These are phyloP conservation scores for Naegleria lovaniensis DNA, from an alignment of 208 protist species.

Conservation along the genomic window DNA sequence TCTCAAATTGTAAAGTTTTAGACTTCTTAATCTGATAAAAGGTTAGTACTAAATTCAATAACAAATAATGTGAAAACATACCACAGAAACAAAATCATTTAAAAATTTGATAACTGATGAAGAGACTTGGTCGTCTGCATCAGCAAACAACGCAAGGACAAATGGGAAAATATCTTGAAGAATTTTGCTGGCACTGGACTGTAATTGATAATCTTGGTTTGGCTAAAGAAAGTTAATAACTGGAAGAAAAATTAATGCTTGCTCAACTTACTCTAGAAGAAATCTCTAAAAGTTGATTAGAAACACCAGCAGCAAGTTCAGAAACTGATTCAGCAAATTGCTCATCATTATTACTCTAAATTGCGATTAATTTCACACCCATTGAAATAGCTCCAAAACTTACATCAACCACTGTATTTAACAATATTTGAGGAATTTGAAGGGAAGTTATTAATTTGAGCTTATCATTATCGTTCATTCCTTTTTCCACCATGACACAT, in stretches of 20 bases:
- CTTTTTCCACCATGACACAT: background rate
- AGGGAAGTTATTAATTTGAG: background rate
- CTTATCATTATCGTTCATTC: background rate
- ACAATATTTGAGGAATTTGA: background rate
- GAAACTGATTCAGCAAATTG: background rate
- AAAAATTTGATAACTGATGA: background rate
- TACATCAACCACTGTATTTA: background rate
- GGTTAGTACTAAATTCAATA: no score
- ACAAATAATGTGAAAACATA: background rate
- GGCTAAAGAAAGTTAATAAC: background rate
- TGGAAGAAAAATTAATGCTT: background rate
- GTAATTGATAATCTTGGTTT: background rate
- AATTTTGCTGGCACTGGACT: background rate
- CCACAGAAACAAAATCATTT: background rate
- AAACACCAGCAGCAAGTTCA: background rate
- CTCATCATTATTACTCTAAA: background rate
- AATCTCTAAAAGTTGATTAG: conserved; percentile 2
- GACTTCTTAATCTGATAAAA: background rate
- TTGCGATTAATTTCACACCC: background rate
- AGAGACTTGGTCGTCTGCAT: background rate
- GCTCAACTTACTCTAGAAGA: background rate
- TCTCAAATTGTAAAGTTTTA: background rate
- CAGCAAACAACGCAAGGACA: background rate
- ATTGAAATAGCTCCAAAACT: background rate
- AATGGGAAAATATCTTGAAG: background rate